Conservation (phyloP, 208 protist species). For the Vickermania spadyakhi region DNA sequence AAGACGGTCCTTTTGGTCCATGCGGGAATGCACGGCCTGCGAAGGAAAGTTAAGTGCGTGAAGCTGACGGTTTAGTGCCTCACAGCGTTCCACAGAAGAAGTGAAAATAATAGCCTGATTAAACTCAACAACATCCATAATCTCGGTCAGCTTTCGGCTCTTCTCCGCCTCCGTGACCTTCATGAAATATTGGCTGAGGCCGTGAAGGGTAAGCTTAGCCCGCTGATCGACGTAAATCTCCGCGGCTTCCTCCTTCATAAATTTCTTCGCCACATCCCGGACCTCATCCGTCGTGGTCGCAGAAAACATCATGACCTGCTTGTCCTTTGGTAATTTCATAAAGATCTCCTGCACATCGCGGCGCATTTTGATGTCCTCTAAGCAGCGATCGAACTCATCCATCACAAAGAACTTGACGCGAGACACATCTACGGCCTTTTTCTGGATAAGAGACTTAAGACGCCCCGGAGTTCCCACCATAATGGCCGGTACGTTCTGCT, state of each 20-base stretch:
- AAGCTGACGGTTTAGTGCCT: slow-evolving; percentile 94
- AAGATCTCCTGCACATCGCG: slow-evolving; percentile 98
- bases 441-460: slow-evolving; percentile 88
- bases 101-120: slow-evolving; percentile 99
- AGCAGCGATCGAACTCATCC: slow-evolving; percentile 99
- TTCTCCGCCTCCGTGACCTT: slow-evolving; percentile 97
- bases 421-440: slow-evolving; percentile 88
- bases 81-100: slow-evolving; percentile 87
- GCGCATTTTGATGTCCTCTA: slow-evolving; percentile 94
- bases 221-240: slow-evolving; percentile 98
- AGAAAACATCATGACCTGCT: slow-evolving; percentile 99
- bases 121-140: slow-evolving; percentile 98
- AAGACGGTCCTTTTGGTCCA: slow-evolving; percentile 92
- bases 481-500: slow-evolving; percentile 92
- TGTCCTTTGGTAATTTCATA: slow-evolving; percentile 93
- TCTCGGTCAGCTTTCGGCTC: slow-evolving; percentile 94
- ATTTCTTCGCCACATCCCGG: slow-evolving; percentile 94
- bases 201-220: slow-evolving; percentile 98
- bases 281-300: slow-evolving; percentile 98
- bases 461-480: slow-evolving; percentile 98
- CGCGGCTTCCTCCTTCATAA: slow-evolving; percentile 94
- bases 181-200: slow-evolving; percentile 98
- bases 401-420: slow-evolving; percentile 98
- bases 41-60: slow-evolving; percentile 95
- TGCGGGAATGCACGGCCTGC: slow-evolving; percentile 92